phyloP scores from a whole-genome alignment of 1,139 yeast species.

The Candida sp. region DNA sequence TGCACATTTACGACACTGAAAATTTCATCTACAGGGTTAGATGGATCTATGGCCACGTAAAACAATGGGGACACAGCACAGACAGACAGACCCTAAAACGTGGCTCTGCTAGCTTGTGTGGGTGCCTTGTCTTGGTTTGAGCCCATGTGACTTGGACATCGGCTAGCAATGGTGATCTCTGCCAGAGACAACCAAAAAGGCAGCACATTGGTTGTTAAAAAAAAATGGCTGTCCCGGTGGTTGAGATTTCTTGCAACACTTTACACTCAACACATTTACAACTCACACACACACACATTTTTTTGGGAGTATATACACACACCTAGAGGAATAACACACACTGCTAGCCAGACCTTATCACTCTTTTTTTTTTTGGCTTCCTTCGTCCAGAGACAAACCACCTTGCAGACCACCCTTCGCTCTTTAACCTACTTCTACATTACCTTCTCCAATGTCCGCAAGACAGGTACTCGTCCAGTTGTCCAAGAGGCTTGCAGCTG shows the following conservation, averaged over 20 bases:
- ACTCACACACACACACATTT: neutral
- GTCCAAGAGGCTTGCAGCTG: constrained; percentile 1
- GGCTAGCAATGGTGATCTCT: too few species aligned
- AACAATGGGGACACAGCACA: neutral
- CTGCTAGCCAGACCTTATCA: neutral
- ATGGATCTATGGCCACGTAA: neutral
- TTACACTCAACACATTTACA: neutral
- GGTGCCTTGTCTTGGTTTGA: too few species aligned
- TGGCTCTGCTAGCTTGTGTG: too few species aligned
- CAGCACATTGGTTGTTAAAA: neutral
- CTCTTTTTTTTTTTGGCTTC: neutral
- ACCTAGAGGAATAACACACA: neutral
- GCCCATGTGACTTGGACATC: neutral
- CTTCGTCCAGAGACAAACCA: too few species aligned
- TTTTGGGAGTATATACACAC: neutral
- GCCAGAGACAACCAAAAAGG: too few species aligned
- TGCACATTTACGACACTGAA: neutral
- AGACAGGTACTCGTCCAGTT: constrained; percentile 2
- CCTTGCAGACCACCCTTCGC: too few species aligned
- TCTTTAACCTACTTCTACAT: too few species aligned
- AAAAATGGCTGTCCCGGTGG: neutral
- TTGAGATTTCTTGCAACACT: neutral
- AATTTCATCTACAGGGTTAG: neutral
- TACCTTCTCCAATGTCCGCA: neutral
- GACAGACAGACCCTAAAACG: too few species aligned